Conservation (phyloP, 1,284 basidiomycete genomes). For the Lentinula novae-zelandiae region DNA sequence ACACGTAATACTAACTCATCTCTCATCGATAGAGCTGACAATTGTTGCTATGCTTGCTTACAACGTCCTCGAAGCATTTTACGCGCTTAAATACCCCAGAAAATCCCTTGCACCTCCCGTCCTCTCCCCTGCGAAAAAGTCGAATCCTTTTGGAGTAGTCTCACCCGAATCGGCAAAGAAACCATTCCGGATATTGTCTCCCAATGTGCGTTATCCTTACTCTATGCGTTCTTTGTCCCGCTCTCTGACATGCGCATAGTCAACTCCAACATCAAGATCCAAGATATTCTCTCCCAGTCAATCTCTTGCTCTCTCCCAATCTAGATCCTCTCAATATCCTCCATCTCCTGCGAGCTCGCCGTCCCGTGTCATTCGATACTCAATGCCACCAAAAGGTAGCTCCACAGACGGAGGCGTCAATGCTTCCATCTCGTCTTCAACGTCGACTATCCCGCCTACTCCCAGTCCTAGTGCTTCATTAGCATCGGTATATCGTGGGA, state of each 20-base stretch:
- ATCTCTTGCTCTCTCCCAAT: background rate
- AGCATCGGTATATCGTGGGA: conserved; percentile 12
- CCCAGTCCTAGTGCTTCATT: conserved; percentile 9
- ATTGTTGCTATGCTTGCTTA: conserved; percentile 2
- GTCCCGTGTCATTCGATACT: conserved; percentile 11
- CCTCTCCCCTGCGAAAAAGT: conserved; percentile 12
- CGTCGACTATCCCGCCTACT: conserved; percentile 13
- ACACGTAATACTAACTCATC: background rate
- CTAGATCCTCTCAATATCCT: conserved; percentile 4
- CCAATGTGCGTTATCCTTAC: conserved; percentile 3
- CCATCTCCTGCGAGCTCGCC: conserved; percentile 11
- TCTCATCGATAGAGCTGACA: conserved; percentile 5
- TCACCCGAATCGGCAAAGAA: conserved; percentile 11
- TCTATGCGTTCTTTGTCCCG: background rate
- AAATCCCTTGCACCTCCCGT: conserved; percentile 8
- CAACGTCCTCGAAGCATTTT: conserved; percentile 13
- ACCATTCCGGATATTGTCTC: conserved; percentile 11
- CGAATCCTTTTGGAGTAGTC: background rate
- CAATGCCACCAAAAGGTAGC: conserved; percentile 7
- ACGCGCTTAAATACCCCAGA: conserved; percentile 14
- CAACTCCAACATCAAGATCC: conserved; percentile 7
- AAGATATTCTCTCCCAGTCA: conserved; percentile 8
- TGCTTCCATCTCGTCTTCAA: conserved; percentile 7
- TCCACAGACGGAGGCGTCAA: background rate
- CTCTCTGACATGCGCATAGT: background rate